A percentile compares a stretch with the other conserved stretches of the same genome.
phyloP scores from a whole-genome alignment of 2,329 filamentous ascomycete genomes.

The Rhynchosporium agropyri region DNA sequence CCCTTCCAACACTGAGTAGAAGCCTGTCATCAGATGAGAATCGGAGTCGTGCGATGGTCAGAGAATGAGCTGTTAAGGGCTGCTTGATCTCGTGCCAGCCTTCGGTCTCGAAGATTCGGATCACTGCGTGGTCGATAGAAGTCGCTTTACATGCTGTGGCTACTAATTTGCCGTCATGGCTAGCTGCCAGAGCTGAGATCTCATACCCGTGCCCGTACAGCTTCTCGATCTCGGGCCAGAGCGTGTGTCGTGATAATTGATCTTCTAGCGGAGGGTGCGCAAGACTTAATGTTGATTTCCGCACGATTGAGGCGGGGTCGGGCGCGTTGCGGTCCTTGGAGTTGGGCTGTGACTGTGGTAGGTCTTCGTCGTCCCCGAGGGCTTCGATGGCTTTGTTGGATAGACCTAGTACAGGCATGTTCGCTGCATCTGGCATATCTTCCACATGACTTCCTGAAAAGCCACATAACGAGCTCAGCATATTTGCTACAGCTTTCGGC shows the following conservation, averaged over 20 bases:
- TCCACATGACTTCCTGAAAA: slow-evolving; percentile 50
- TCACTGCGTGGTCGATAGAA: slow-evolving; percentile 90
- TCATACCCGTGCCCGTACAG: slow-evolving; percentile 98
- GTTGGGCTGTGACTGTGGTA: slow-evolving; percentile 45
- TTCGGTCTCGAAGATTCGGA: slow-evolving; percentile 84
- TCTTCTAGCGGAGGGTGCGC: slow-evolving; percentile 85
- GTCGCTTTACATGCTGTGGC: slow-evolving; percentile 93
- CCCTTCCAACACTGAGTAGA: slow-evolving; percentile 85
- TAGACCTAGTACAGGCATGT: slow-evolving; percentile 91
- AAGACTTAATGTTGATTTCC: slow-evolving; percentile 64
- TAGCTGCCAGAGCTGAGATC: slow-evolving; percentile 83
- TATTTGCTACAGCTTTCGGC: slow-evolving; percentile 77
- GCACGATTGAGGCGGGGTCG: slow-evolving; percentile 58
- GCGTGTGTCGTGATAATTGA: slow-evolving; percentile 81
- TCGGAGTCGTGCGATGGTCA: slow-evolving; percentile 80
- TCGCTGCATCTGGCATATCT: slow-evolving; percentile 79
- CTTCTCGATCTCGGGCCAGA: slow-evolving; percentile 97
- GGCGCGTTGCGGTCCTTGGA: slow-evolving; percentile 56
- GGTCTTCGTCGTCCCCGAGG: slow-evolving; percentile 53
- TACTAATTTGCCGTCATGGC: slow-evolving; percentile 72
- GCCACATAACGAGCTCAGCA: slow-evolving; percentile 70
- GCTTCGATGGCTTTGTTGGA: slow-evolving; percentile 89
- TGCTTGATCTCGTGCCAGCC: slow-evolving; percentile 88
- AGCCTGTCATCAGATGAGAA: slow-evolving; percentile 76
- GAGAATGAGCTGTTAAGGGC: slow-evolving; percentile 77